Percentiles rank a stretch among this genome's conserved stretches.
phyloP scores from a whole-genome alignment of 2,329 filamentous ascomycete genomes.

The Cladophialophora yegresii region DNA sequence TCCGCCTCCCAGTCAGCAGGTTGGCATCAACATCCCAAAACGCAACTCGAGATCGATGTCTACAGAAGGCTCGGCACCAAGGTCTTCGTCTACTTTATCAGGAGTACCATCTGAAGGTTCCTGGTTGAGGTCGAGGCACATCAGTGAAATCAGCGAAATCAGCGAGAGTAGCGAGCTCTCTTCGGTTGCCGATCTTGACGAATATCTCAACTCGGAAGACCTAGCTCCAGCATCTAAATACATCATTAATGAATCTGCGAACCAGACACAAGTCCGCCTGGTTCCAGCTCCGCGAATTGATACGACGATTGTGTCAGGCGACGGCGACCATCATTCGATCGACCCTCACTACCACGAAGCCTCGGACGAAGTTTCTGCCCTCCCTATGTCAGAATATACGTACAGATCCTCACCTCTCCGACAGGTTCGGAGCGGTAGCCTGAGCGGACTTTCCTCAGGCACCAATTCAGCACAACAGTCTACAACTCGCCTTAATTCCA shows the following conservation, averaged over 20 bases:
- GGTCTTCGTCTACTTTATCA: constrained; percentile 49
- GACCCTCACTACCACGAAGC: constrained; percentile 31
- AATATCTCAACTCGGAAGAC: constrained; percentile 31
- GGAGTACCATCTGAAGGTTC: constrained; percentile 47
- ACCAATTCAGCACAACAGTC: constrained; percentile 24
- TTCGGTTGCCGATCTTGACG: constrained; percentile 28
- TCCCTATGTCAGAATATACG: constrained; percentile 29
- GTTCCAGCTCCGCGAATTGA: constrained; percentile 26
- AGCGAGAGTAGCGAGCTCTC: constrained; percentile 16
- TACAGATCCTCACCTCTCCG: constrained; percentile 32
- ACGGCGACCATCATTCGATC: constrained; percentile 1
- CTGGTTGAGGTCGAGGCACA: constrained; percentile 42
- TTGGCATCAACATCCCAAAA: constrained; percentile 40
- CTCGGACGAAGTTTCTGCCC: constrained; percentile 36
- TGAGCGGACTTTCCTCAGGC: constrained; percentile 18
- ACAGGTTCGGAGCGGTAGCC: constrained; percentile 26
- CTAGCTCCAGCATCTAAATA: constrained; percentile 31
- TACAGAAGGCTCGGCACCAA: constrained; percentile 40
- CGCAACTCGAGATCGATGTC: constrained; percentile 40
- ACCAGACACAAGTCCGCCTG: constrained; percentile 32
- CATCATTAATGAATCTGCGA: constrained; percentile 31
- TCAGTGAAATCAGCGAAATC: constrained; percentile 17
- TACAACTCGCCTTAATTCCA: constrained; percentile 31
- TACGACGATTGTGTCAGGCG: constrained; percentile 13
- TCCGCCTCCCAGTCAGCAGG: constrained; percentile 46